phyloP scores from a whole-genome alignment of 2,329 filamentous ascomycete species.

The Cyanodermella asteris region DNA sequence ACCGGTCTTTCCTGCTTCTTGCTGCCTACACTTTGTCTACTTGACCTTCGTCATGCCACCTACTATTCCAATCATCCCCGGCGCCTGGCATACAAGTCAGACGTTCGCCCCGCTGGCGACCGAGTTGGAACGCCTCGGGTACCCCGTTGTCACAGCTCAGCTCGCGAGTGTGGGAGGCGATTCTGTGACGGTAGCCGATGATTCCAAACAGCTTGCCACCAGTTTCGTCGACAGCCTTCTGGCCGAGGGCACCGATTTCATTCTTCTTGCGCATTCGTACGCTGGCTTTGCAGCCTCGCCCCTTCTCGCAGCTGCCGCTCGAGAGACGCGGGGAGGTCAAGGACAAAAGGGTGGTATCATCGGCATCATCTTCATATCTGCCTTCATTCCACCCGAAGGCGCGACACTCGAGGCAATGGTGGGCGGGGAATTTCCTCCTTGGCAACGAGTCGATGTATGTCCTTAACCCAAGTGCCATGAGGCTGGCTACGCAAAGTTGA shows the following conservation, averaged over 20 bases:
- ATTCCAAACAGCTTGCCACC: conserved; percentile 1
- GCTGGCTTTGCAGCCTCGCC: conserved; percentile 3
- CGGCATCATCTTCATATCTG: conserved; percentile 3
- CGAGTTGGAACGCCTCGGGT: conserved; percentile 2
- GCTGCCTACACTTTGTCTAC: too few relatives aligned
- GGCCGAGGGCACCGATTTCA: conserved; percentile 2
- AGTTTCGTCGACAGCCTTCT: conserved; percentile 1
- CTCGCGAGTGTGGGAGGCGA: conserved; percentile 2
- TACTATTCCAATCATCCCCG: conserved; percentile 3
- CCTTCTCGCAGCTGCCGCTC: conserved; percentile 2
- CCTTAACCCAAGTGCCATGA: too few relatives aligned
- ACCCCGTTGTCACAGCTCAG: conserved; percentile 1
- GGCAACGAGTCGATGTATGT: too few relatives aligned
- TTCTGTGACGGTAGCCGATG: conserved; percentile 2
- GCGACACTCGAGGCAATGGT: conserved; percentile 2
- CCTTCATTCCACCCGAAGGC: conserved; percentile 1
- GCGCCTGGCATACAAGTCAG: conserved; percentile 3
- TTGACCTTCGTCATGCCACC: too few relatives aligned
- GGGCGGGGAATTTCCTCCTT: conserved; percentile 3
- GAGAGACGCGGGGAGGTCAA: not conserved
- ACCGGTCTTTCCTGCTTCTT: too few relatives aligned
- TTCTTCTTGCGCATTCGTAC: conserved; percentile 5
- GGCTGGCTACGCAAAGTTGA: too few relatives aligned
- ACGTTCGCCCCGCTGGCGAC: conserved; percentile 1
- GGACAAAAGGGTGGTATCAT: conserved; percentile 4